Base-by-base conservation (phyloP, 1,284 basidiomycete genomes). In the Thecaphora thlaspeos region DNA sequence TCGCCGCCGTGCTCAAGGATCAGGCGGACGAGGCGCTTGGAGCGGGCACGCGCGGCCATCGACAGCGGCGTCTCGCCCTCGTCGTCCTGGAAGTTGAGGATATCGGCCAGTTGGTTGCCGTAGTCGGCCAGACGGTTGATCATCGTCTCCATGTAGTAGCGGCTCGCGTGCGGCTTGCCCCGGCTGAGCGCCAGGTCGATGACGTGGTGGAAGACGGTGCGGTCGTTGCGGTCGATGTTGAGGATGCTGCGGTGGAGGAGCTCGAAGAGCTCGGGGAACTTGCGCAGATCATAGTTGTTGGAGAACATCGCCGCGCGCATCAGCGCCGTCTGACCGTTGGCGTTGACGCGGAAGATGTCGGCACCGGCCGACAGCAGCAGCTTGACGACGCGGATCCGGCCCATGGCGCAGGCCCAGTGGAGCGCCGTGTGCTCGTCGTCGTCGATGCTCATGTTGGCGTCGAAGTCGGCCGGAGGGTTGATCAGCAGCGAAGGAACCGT, bases 291-390 rank as follows among this genome's bases (percentile, higher is more conserved):
- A 78, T 98, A 98, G 79, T 98, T 99, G 81, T 99, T 99, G 55
- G 91, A 91, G 79, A 98, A 99, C 95, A 98, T 98, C 74, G 97
- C 95, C 65, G 88, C 89, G 21, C 95, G 89, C 95, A 99, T 99
- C 48, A 99, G 82, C 0, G 95, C 89, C 11, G 95, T 98, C 79
- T 98, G 95, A 23, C 95, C 95, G 22, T 91, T 86, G 77, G 89
- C 89, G 82, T 98, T 99, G 69, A 94, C 91, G 68, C 90, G 88
- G 83, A 96, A 98, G 65, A 97, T 91, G 78, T 96, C 91, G 12
- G 94, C 94, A 24, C 94, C 93, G 2, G 93, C 90, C 0, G 90
- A 89, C 26, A 99, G 83, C 5, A 99, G 83, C 4, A 98, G 83
- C 79, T 97, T 98, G 70, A 98, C 91, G 61, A 98, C 90, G 39